A percentile compares a stretch with the other conserved stretches of the same genome.
Conservation (phyloP, 2,329 filamentous ascomycete species). For the Hypomyces rosellus region DNA sequence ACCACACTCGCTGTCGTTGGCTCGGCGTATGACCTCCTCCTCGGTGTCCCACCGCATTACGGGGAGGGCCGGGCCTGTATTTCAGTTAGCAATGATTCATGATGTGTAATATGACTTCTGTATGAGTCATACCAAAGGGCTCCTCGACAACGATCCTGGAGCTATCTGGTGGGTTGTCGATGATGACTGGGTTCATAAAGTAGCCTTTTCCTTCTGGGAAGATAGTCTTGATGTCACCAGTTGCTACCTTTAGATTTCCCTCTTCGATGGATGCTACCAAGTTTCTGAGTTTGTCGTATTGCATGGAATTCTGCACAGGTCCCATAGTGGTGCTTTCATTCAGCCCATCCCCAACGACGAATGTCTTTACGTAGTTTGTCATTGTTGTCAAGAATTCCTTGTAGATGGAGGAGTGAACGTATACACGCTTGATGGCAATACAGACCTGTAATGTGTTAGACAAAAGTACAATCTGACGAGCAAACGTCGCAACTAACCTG, state of each 20-base stretch:
- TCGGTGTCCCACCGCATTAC: conserved; percentile 25
- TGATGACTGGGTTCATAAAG: conserved; percentile 72
- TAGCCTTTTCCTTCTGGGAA: conserved; percentile 61
- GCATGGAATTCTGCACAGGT: conserved; percentile 55
- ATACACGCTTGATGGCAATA: conserved; percentile 52
- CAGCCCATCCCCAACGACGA: conserved; percentile 38
- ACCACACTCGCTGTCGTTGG: conserved; percentile 46
- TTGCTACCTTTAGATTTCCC: no score
- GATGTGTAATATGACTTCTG: no score
- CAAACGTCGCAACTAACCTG: conserved; percentile 18
- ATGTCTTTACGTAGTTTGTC: conserved; percentile 37
- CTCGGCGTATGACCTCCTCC: conserved; percentile 27
- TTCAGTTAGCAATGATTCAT: no score
- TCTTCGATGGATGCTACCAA: no score
- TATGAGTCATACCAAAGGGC: conserved; percentile 19
- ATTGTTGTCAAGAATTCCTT: conserved; percentile 43
- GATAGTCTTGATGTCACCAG: neutral
- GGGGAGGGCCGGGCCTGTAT: conserved; percentile 25
- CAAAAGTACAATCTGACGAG: neutral
- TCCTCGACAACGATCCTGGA: conserved; percentile 30
- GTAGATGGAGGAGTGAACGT: conserved; percentile 52
- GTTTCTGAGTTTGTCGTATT: conserved; percentile 29
- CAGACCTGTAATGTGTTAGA: conserved; percentile 38
- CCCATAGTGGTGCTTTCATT: conserved; percentile 39
- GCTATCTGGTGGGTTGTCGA: conserved; percentile 23